These are phyloP conservation scores for Andrographis paniculata DNA, from an alignment of 305 asterid genomes.

Conservation along the genomic window DNA sequence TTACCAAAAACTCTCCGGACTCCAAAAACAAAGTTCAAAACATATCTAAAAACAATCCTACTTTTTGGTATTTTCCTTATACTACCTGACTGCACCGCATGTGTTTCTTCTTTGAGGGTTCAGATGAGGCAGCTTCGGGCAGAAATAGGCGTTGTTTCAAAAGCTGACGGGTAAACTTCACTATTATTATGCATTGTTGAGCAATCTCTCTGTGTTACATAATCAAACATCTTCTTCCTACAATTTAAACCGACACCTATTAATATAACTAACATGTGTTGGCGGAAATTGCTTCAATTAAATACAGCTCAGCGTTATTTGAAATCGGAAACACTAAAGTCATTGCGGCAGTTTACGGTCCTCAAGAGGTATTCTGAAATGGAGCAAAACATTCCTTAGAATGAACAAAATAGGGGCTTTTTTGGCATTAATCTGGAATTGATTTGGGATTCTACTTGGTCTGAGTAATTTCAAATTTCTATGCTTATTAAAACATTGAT, in stretches of 20 bases:
- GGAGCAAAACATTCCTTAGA: background rate
- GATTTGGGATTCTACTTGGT: background rate
- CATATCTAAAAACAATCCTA: no score
- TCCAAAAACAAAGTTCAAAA: no score
- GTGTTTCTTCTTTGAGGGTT: conserved; percentile 12
- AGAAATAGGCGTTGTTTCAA: conserved; percentile 77
- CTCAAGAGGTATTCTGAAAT: conserved; percentile 64
- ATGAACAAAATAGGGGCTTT: background rate
- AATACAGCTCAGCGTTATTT: conserved; percentile 84
- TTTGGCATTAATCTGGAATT: background rate
- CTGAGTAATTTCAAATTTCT: background rate
- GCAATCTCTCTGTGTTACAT: background rate
- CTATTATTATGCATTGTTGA: background rate
- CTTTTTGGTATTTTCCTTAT: background rate
- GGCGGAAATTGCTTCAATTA: conserved; percentile 13
- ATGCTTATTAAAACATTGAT: background rate
- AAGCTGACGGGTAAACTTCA: conserved; percentile 75
- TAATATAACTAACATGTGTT: no score
- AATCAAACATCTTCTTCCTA: conserved; percentile 3
- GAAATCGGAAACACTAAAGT: conserved; percentile 99
- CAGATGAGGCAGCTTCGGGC: conserved; percentile 96
- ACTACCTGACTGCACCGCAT: background rate
- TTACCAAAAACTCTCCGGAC: no score
- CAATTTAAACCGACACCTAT: no score
- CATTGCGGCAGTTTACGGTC: conserved; percentile 96